A percentile compares a stretch with the other conserved stretches of the same genome.
phyloP scores from a whole-genome alignment of 1,284 basidiomycete species.

The Sporisorium graminicola region DNA sequence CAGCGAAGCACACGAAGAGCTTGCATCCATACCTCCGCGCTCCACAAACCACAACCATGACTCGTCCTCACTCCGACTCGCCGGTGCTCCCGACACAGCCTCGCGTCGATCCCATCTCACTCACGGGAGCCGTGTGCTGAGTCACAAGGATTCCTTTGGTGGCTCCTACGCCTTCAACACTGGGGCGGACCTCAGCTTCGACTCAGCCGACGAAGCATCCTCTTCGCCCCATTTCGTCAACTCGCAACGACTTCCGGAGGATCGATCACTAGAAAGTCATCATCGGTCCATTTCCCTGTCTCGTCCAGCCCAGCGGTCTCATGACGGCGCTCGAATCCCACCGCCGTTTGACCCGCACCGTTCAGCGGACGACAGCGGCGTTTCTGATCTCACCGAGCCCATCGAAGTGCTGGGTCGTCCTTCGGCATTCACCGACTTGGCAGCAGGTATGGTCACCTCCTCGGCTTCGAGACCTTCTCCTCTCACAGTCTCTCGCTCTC shows the following conservation, averaged over 20 bases:
- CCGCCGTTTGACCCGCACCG: background rate
- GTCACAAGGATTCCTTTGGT: constrained; percentile 51
- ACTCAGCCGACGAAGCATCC: constrained; percentile 24
- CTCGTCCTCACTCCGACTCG: constrained; percentile 10
- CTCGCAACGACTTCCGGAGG: constrained; percentile 6
- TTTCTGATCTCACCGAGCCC: constrained; percentile 29
- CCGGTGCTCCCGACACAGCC: constrained; percentile 14
- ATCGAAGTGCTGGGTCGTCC: constrained; percentile 35
- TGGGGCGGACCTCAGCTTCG: constrained; percentile 13
- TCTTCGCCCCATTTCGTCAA: background rate
- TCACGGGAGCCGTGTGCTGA: constrained; percentile 29
- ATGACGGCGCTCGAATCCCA: background rate
- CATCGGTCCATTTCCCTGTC: constrained; percentile 30
- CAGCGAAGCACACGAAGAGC: constrained; percentile 45
- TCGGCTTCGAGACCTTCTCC: constrained; percentile 6
- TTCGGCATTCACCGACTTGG: constrained; percentile 11
- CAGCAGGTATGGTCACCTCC: background rate
- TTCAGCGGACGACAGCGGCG: constrained; percentile 1
- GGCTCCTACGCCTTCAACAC: constrained; percentile 31
- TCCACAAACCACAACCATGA: constrained; percentile 20
- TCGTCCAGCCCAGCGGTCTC: constrained; percentile 16
- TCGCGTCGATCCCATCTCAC: constrained; percentile 24
- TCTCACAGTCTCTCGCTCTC: constrained; percentile 17
- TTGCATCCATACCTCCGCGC: constrained; percentile 15
- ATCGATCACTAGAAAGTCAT: constrained; percentile 12